Percentiles rank a stretch among this genome's conserved stretches.
Conservation (phyloP, 2,329 filamentous ascomycete genomes). For the Aspergillus aculeatinus region DNA sequence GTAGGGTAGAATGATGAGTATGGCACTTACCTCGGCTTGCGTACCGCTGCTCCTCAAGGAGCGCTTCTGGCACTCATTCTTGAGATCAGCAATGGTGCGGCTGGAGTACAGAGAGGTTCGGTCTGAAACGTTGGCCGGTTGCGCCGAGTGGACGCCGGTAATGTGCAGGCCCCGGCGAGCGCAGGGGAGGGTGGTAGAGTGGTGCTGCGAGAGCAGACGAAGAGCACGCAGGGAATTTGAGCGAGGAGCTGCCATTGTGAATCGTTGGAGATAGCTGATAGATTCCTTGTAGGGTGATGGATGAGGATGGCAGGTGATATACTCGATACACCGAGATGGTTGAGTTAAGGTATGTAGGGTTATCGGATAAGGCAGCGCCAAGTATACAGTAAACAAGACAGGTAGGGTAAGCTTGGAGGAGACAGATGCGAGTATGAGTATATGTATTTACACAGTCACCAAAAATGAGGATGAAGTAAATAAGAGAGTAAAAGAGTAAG, state of each 20-base stretch:
- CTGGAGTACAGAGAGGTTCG: conserved; percentile 53
- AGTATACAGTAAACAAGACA: conserved; percentile 3
- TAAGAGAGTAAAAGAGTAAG: background rate
- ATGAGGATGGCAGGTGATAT: conserved; percentile 3
- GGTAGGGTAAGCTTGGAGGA: background rate
- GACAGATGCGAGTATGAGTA: background rate
- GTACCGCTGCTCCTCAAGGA: conserved; percentile 48
- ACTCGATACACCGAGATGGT: conserved; percentile 6
- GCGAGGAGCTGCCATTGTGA: conserved; percentile 46
- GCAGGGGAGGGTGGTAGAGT: conserved; percentile 28
- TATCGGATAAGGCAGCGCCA: conserved; percentile 11
- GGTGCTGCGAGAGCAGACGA: conserved; percentile 43
- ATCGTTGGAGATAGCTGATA: background rate
- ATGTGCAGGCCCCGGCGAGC: conserved; percentile 57
- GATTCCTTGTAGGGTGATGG: background rate
- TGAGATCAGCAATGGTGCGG: conserved; percentile 52
- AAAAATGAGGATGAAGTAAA: conserved; percentile 3
- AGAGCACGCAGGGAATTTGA: conserved; percentile 47
- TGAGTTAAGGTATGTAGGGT: conserved; percentile 15
- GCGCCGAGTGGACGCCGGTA: conserved; percentile 58
- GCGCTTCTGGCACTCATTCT: conserved; percentile 52
- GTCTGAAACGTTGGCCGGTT: conserved; percentile 51
- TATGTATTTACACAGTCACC: background rate
- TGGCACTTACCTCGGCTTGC: conserved; percentile 49
- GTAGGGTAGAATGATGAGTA: background rate